phyloP scores from a whole-genome alignment of 1,284 basidiomycete species.

The Leccinum variabile region DNA sequence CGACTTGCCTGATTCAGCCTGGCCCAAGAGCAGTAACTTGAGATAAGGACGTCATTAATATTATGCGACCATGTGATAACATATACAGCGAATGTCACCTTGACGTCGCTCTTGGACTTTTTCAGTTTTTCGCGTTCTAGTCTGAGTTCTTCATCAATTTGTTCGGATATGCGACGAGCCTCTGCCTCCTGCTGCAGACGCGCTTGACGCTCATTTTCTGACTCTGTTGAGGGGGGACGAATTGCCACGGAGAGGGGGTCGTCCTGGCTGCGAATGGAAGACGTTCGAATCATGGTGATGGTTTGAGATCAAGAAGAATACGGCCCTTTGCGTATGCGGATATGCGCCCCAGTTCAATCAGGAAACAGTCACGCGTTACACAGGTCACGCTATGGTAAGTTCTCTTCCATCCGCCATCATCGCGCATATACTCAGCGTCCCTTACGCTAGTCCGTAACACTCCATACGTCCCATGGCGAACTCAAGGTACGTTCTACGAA shows the following conservation, averaged over 20 bases:
- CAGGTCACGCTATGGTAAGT: constrained; percentile 35
- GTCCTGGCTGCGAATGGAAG: constrained; percentile 68
- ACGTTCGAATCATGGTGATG: constrained; percentile 53
- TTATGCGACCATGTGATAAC: constrained; percentile 15
- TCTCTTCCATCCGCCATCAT: constrained; percentile 21
- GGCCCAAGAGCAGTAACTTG: constrained; percentile 74
- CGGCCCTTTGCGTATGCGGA: neutral
- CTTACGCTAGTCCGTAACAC: constrained; percentile 78
- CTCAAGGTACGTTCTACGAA: constrained; percentile 68
- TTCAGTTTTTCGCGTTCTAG: constrained; percentile 62
- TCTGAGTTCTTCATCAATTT: constrained; percentile 76
- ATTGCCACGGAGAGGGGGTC: constrained; percentile 72
- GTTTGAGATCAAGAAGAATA: constrained; percentile 33
- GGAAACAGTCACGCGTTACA: constrained; percentile 29
- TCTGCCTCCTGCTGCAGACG: constrained; percentile 68
- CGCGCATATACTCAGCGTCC: constrained; percentile 18
- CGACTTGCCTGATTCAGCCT: constrained; percentile 82
- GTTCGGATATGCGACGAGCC: constrained; percentile 70
- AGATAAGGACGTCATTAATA: constrained; percentile 21
- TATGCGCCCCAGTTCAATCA: neutral
- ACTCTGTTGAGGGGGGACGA: constrained; percentile 65
- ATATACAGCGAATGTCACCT: constrained; percentile 43
- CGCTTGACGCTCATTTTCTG: constrained; percentile 55
- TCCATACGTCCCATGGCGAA: constrained; percentile 93
- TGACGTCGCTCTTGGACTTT: constrained; percentile 69